A percentile compares a stretch with the other conserved stretches of the same genome.
Evolutionary conservation across 2,329 filamentous ascomycete genomes (phyloP).

Genomic region (Penicillium sumatraense): DNA sequence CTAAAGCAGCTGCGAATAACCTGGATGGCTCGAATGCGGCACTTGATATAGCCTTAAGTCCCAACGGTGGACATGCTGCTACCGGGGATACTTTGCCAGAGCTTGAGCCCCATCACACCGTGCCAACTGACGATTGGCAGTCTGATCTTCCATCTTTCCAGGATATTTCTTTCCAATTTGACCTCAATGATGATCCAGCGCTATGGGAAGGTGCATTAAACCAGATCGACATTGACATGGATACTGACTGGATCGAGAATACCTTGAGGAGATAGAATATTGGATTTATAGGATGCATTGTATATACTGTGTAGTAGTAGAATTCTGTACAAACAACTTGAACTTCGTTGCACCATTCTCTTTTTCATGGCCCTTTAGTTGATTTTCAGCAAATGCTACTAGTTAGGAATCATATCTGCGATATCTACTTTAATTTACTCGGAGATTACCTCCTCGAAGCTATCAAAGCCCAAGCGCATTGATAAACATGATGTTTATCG

Average conservation of each 20-base stretch:
- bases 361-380: too few species aligned
- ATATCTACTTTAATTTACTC: too few species aligned
- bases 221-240: slow-evolving; percentile 48
- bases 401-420: too few species aligned
- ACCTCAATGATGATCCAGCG: slow-evolving; percentile 43
- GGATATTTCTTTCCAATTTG: slow-evolving; percentile 41
- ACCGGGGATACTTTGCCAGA: slow-evolving; percentile 2
- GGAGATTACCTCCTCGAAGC: too few species aligned
- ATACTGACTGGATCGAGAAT: slow-evolving; percentile 46
- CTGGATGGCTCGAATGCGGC: slow-evolving; percentile 2
- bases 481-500: too few species aligned
- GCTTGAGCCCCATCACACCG: not conserved
- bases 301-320: too few species aligned
- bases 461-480: too few species aligned
- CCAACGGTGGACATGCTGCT: slow-evolving; percentile 21
- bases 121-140: slow-evolving; percentile 22
- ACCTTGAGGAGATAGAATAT: slow-evolving; percentile 28
- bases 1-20: slow-evolving; percentile 15
- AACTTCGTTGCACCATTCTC: not conserved
- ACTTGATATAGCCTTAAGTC: slow-evolving; percentile 15
- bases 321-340: not conserved
- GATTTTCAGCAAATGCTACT: too few species aligned
- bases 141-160: slow-evolving; percentile 29
- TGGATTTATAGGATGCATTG: not conserved
- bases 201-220: slow-evolving; percentile 49